A percentile compares a stretch with the other conserved stretches of the same genome.
Conservation (phyloP, 495 filamentous ascomycete species). For the Annulohypoxylon bovei region DNA sequence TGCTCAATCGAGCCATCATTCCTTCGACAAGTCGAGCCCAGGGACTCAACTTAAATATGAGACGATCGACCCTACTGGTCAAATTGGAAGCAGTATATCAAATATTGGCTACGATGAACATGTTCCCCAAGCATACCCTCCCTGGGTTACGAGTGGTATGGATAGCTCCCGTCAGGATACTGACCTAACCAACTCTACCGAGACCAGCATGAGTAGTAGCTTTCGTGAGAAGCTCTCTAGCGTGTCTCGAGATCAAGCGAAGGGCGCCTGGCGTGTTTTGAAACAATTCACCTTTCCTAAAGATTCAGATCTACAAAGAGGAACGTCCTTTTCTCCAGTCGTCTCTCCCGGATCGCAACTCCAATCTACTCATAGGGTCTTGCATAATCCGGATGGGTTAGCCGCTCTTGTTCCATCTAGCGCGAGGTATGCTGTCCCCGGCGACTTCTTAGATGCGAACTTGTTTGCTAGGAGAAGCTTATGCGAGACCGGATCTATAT, state of each 20-base stretch:
- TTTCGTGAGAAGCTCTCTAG: slow-evolving; percentile 40
- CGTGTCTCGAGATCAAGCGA: slow-evolving; percentile 37
- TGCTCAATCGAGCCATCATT: slow-evolving; percentile 34
- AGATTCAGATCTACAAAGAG: slow-evolving; percentile 27
- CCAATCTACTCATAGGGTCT: slow-evolving; percentile 5
- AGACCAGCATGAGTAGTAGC: slow-evolving; percentile 42
- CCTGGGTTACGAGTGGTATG: slow-evolving; percentile 6
- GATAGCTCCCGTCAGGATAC: slow-evolving; percentile 39
- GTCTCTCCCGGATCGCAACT: slow-evolving; percentile 18
- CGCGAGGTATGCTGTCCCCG: slow-evolving; percentile 44
- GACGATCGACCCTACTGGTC: neutral
- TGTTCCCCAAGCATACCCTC: slow-evolving; percentile 6
- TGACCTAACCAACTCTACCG: slow-evolving; percentile 44
- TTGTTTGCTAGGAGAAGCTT: slow-evolving; percentile 38
- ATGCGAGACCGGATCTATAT: slow-evolving; percentile 41
- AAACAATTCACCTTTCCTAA: slow-evolving; percentile 48
- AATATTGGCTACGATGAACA: neutral
- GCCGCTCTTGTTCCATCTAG: slow-evolving; percentile 22
- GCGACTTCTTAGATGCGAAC: slow-evolving; percentile 50
- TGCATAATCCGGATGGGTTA: neutral
- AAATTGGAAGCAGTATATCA: neutral
- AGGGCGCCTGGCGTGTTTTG: slow-evolving; percentile 42
- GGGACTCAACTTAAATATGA: neutral
- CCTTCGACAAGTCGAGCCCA: slow-evolving; percentile 22
- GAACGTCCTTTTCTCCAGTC: slow-evolving; percentile 27